Conservation (phyloP, 2,329 filamentous ascomycete genomes). For the Hypoxylon sp. region DNA sequence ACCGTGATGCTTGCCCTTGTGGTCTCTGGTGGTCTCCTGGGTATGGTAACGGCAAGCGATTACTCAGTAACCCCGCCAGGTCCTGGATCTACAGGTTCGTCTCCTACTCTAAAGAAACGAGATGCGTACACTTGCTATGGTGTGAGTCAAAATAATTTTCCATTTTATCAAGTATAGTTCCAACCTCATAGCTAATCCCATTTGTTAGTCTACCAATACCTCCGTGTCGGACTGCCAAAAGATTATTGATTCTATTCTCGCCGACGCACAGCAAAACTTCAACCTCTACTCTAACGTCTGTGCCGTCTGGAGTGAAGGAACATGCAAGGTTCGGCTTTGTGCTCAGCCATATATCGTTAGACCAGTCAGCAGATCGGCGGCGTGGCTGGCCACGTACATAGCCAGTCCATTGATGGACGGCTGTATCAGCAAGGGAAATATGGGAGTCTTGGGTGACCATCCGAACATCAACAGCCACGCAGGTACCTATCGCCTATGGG, state of each 20-base stretch:
- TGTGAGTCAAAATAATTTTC: conserved; percentile 34
- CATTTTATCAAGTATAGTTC: not conserved
- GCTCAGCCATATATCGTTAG: conserved; percentile 48
- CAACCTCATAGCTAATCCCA: conserved; percentile 12
- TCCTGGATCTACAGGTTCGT: not conserved
- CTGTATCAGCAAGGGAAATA: conserved; percentile 46
- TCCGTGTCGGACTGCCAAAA: conserved; percentile 48
- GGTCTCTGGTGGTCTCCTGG: conserved; percentile 21
- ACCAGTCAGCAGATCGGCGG: conserved; percentile 50
- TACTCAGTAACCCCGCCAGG: not conserved
- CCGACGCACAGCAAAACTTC: conserved; percentile 43
- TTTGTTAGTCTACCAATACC: conserved; percentile 43
- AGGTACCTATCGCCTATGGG: conserved; percentile 51
- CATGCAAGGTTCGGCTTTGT: conserved; percentile 51
- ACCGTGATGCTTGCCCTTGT: conserved; percentile 21
- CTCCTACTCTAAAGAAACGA: conserved; percentile 46
- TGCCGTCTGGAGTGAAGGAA: conserved; percentile 49
- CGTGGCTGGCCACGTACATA: conserved; percentile 50
- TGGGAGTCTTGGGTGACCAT: conserved; percentile 50
- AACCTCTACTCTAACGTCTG: conserved; percentile 49
- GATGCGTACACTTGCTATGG: conserved; percentile 53
- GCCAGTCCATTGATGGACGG: conserved; percentile 45
- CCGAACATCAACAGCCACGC: conserved; percentile 50
- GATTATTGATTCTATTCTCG: conserved; percentile 46
- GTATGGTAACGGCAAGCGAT: conserved; percentile 9